Percentiles rank a stretch among this genome's conserved stretches.
phyloP scores from a whole-genome alignment of 2,329 filamentous ascomycete genomes.

The Metarhizium album region DNA sequence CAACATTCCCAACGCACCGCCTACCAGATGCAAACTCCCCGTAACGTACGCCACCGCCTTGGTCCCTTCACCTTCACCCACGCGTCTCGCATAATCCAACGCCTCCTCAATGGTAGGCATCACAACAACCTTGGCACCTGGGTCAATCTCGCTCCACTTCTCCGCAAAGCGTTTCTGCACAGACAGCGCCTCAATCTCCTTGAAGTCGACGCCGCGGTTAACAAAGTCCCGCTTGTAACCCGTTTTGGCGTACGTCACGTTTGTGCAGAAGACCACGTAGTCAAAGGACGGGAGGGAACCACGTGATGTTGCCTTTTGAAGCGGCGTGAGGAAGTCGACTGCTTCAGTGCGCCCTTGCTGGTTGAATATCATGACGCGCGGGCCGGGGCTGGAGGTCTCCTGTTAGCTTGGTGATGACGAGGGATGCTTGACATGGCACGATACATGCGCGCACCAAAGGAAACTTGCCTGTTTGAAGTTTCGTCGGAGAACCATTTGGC shows the following conservation, averaged over 20 bases:
- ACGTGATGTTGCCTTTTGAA: slow-evolving; percentile 27
- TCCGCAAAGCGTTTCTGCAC: slow-evolving; percentile 43
- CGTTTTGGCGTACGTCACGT: slow-evolving; percentile 45
- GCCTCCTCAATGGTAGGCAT: slow-evolving; percentile 46
- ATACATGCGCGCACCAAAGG: no score
- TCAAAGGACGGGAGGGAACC: slow-evolving; percentile 41
- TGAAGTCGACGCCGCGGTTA: slow-evolving; percentile 42
- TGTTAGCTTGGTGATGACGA: not conserved
- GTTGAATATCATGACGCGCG: slow-evolving; percentile 70
- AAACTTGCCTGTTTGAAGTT: slow-evolving; percentile 21
- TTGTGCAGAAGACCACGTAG: slow-evolving; percentile 74
- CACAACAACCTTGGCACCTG: slow-evolving; percentile 32
- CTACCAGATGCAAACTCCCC: slow-evolving; percentile 53
- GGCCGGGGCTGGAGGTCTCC: slow-evolving; percentile 19
- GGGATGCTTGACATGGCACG: no score
- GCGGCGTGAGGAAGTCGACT: slow-evolving; percentile 39
- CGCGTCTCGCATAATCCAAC: slow-evolving; percentile 32
- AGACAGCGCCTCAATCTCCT: slow-evolving; percentile 39
- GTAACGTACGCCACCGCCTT: slow-evolving; percentile 43
- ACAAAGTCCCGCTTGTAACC: slow-evolving; percentile 48
- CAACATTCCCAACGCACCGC: slow-evolving; percentile 39
- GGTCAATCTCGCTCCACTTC: slow-evolving; percentile 38
- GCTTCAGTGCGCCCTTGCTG: slow-evolving; percentile 54
- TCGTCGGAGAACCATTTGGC: slow-evolving; percentile 67
- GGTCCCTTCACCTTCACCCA: slow-evolving; percentile 24